Evolutionary conservation across 2,329 filamentous ascomycete genomes (phyloP), one percentile per base, ranked within the genome.

Genomic region (Epichloe typhina): DNA sequence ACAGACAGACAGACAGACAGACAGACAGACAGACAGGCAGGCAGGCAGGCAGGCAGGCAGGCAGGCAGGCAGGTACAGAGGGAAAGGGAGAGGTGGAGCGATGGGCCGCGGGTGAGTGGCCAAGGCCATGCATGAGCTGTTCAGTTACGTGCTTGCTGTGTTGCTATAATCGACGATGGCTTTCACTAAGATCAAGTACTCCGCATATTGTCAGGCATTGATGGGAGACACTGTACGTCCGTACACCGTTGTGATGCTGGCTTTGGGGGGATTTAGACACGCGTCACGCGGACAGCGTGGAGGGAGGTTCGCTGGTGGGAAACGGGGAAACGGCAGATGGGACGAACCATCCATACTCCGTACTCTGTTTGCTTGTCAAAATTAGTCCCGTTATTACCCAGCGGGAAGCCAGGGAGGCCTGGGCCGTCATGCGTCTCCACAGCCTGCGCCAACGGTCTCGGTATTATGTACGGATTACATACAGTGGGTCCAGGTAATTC

Each of bases 131-230:
- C 15, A 15, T 42, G 35, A 39, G 31, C 12, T 19, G 44, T 41
- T 36, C 31, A 38, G 17, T 38, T 36, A 52, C 50, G 46, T 49
- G 50, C 46, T 41, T 49, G 50, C 50, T 41, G 41, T 40, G 26
- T 40, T 45, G 35, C 46, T 23, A 49, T 49, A 48, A 49, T 52
- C 50, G 50, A 36, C 46, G 17, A 33, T 2, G 42, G 23, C 26
- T 19, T 15, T 19, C 33, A 23, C 26, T 9, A 21, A 51, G 19
- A 9, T 11, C 31, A 39, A 49, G 26, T 3, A 45, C 46, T 40
- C 41, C 33, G 23, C 50, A 36, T 44, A 15, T 38, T 45, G 36
- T 52, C 26, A 47, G 50, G 46, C 46, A 48, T 40, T 36, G 46
- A 49, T 8, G 38, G 26, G 9, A 46, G 37, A 39, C 37, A 9